Evolutionary conservation across 2,329 filamentous ascomycete species (phyloP).

Genomic region (Teratosphaeria epicoccoides): DNA sequence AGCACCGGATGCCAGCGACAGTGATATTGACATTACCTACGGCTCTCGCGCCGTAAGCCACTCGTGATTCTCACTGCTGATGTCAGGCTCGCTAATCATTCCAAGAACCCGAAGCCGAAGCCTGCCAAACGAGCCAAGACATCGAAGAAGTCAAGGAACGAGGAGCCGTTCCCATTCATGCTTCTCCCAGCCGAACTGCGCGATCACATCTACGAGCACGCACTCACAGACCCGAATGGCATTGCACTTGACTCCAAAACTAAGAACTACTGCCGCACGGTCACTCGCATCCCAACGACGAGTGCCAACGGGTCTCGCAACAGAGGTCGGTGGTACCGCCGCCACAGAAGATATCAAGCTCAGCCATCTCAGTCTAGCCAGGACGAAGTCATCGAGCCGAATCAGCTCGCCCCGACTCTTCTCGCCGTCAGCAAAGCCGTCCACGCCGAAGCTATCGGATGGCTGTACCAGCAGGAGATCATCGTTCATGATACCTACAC

Average conservation of each 20-base stretch:
- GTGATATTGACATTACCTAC: conserved; percentile 1
- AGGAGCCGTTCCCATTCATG: conserved; percentile 18
- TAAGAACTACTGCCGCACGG: conserved; percentile 14
- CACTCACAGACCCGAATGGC: conserved; percentile 14
- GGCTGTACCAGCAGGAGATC: conserved; percentile 19
- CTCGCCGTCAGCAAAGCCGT: conserved; percentile 22
- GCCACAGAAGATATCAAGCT: neutral
- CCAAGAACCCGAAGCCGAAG: conserved; percentile 2
- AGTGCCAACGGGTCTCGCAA: neutral
- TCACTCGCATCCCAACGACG: conserved; percentile 9
- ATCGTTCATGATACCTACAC: conserved; percentile 15
- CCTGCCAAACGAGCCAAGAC: conserved; percentile 3
- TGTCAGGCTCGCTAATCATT: neutral
- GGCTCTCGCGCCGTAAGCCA: conserved; percentile 10
- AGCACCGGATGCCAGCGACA: conserved; percentile 1
- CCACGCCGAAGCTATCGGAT: conserved; percentile 15
- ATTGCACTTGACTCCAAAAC: conserved; percentile 11
- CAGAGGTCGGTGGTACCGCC: neutral
- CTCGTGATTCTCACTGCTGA: neutral
- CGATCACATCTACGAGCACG: conserved; percentile 21
- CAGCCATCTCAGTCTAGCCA: neutral
- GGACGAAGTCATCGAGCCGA: neutral
- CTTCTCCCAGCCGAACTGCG: conserved; percentile 19
- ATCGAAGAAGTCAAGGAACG: neutral
- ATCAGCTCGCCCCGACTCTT: conserved; percentile 12